Base-by-base conservation (phyloP, 2,329 filamentous ascomycete genomes). In the Curvularia sp. region DNA sequence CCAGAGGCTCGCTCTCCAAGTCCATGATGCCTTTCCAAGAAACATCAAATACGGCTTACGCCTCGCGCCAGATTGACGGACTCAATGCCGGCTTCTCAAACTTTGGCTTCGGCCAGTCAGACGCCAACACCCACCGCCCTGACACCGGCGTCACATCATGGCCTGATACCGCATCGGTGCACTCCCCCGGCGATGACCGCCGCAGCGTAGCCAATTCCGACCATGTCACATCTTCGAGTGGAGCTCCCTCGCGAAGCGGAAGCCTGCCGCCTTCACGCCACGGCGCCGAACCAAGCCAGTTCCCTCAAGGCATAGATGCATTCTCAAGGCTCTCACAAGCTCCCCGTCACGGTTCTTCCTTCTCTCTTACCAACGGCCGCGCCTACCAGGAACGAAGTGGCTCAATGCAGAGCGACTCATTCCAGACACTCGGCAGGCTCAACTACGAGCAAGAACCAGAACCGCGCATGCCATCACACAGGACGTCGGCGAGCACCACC, bases 221-320 rank as follows among this genome's bases (percentile, higher is more conserved):
- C 8, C 85, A 81, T 67, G 79, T 82, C 60, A 75, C 72, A 32
- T 69, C 79, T 15, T 74, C 74, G 1, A 81, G 81, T 47, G 77
- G 77, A 47, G 76, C 79, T 18, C 72, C 78, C 3, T 82, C 84
- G n/a, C 80, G 84, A 59, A 86, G 86, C 57, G 76, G 79, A 41
- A 86, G 81, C 71, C 76, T 85, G 46, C 84, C 86, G 43, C 81
- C 85, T 1, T 86, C 86, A 34, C 81, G 84, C 47, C 82, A 85
- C 54, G 77, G 79, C 10, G 77, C 77, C 15, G 77, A 81, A 45
- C 73, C 74, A 23, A 62, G 74, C 5, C 70, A 72, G 30, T 79
- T 74, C 49, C 62, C 66, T n/a, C 70, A 74, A 38, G 60, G 63
- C 15, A 43, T 61, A 7, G 74, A 78, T 30, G 60, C 63, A 0